A percentile compares a stretch with the other conserved stretches of the same genome.
Evolutionary conservation across 1,284 basidiomycete genomes (phyloP).

Genomic region (Laetiporus sulphureus): DNA sequence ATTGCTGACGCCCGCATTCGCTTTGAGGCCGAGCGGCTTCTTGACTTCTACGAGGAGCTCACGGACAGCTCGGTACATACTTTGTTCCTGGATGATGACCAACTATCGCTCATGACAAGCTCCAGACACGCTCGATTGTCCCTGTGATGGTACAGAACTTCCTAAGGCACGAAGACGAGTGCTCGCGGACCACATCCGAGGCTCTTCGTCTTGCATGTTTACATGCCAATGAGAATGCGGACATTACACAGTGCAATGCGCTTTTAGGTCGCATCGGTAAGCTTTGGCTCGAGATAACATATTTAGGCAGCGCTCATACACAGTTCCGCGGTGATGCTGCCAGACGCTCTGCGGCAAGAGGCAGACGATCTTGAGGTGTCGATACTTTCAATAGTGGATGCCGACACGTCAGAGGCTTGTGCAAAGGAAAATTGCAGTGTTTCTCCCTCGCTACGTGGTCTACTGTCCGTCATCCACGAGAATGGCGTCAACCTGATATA

Average conservation of each 20-base stretch:
- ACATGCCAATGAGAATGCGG: conserved; percentile 10
- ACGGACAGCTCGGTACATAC: conserved; percentile 8
- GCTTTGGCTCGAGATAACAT: conserved; percentile 3
- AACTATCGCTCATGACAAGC: too few species aligned
- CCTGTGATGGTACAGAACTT: conserved; percentile 10
- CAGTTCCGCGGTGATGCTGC: too few species aligned
- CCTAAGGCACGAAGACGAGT: conserved; percentile 8
- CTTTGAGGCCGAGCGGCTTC: conserved; percentile 18
- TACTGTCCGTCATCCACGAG: too few species aligned
- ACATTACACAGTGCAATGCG: conserved; percentile 11
- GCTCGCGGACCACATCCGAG: conserved; percentile 5
- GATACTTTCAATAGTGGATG: too few species aligned
- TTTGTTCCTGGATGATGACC: too few species aligned
- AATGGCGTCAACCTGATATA: too few species aligned
- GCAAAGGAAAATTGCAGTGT: too few species aligned
- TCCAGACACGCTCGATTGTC: too few species aligned
- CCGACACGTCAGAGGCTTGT: too few species aligned
- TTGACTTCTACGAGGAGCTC: conserved; percentile 22
- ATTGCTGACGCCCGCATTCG: conserved; percentile 20
- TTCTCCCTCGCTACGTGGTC: too few species aligned
- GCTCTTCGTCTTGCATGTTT: conserved; percentile 8
- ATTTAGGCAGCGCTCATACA: too few species aligned
- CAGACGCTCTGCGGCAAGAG: conserved; percentile 7
- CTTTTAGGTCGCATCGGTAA: conserved; percentile 14
- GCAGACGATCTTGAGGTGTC: too few species aligned